Conservation (phyloP, 2,329 filamentous ascomycete genomes). For the Nemania abortiva region DNA sequence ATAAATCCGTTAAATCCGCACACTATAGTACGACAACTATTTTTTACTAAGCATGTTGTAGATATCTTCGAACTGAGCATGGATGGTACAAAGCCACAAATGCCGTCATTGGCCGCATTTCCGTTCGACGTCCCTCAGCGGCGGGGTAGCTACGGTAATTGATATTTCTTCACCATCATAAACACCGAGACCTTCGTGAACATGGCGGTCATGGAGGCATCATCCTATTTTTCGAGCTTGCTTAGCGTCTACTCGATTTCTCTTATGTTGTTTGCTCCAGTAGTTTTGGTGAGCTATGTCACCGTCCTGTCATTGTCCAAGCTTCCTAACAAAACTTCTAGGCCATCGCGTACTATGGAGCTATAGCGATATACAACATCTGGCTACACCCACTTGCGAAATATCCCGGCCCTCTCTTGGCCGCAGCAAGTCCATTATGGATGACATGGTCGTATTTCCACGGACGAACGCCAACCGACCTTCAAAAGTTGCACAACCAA, state of each 20-base stretch:
- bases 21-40: background rate
- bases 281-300: background rate
- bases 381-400: slow-evolving; percentile 31
- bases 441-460: slow-evolving; percentile 25
- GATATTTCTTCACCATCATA: background rate
- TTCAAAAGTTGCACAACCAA: slow-evolving; percentile 19
- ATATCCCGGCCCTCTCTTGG: slow-evolving; percentile 26
- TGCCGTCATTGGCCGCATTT: background rate
- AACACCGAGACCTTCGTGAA: background rate
- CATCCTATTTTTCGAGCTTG: background rate
- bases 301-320: background rate
- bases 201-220: slow-evolving; percentile 12
- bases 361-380: slow-evolving; percentile 15
- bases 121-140: background rate
- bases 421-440: slow-evolving; percentile 24
- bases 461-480: slow-evolving; percentile 18
- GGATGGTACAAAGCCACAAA: background rate
- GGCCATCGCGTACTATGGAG: slow-evolving; percentile 15
- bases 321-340: background rate
- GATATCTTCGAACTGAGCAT: background rate
- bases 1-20: background rate
- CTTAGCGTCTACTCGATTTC: background rate
- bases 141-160: background rate
- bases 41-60: background rate
- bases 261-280: background rate